Evolutionary conservation across 2,329 filamentous ascomycete genomes (phyloP).

Genomic region (Diaporthe ilicicola): DNA sequence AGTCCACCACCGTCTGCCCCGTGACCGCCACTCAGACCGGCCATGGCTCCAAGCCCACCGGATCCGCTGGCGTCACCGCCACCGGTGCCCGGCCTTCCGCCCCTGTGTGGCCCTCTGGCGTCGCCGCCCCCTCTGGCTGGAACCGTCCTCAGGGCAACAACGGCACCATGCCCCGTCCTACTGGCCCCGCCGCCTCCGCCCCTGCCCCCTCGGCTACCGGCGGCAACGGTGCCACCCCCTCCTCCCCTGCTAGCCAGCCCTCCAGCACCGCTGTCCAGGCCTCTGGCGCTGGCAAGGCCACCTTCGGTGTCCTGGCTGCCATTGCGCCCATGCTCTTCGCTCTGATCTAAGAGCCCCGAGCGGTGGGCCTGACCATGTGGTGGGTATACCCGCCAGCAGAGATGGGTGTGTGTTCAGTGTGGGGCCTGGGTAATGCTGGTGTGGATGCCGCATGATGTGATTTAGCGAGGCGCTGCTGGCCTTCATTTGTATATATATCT

Average conservation of each 20-base stretch:
- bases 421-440: not conserved
- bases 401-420: not conserved
- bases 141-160: slow-evolving; percentile 23
- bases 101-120: slow-evolving; percentile 23
- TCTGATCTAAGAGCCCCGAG: slow-evolving; percentile 25
- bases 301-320: slow-evolving; percentile 33
- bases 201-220: slow-evolving; percentile 5
- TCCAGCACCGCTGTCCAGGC: slow-evolving; percentile 17
- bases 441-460: slow-evolving; percentile 25
- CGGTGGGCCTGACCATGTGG: not conserved
- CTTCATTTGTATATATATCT: slow-evolving; percentile 26
- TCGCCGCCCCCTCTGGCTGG: slow-evolving; percentile 28
- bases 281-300: slow-evolving; percentile 30
- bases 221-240: slow-evolving; percentile 9
- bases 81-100: slow-evolving; percentile 5
- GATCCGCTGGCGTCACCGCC: not conserved
- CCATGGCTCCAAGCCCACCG: not conserved
- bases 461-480: slow-evolving; percentile 21
- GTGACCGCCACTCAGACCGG: slow-evolving; percentile 9
- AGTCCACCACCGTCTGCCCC: slow-evolving; percentile 29
- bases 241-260: not conserved
- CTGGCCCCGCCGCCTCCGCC: not conserved
- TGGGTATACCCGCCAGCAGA: slow-evolving; percentile 7
- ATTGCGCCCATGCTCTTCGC: slow-evolving; percentile 29
- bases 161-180: slow-evolving; percentile 28